Evolutionary conservation across 2,329 filamentous ascomycete genomes (phyloP).

Genomic region (Nothomitra cinnamomea): DNA sequence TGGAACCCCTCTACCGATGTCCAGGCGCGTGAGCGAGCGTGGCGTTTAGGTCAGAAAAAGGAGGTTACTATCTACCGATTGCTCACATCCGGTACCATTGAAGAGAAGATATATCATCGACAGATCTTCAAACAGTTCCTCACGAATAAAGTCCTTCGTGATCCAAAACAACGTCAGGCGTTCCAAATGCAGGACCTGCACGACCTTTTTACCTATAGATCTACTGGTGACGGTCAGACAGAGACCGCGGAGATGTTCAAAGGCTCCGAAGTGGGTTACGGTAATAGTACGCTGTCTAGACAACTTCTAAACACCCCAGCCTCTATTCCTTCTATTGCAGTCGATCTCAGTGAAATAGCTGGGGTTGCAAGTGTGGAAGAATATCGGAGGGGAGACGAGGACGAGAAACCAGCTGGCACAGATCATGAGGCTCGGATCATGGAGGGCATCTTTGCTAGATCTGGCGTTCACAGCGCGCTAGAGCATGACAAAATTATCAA

Average conservation of each 20-base stretch:
- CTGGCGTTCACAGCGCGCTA: slow-evolving; percentile 75
- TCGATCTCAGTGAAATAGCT: slow-evolving; percentile 24
- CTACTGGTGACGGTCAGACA: slow-evolving; percentile 49
- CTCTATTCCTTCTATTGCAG: background rate
- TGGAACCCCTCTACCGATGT: slow-evolving; percentile 97
- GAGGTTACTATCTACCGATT: slow-evolving; percentile 92
- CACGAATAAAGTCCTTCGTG: slow-evolving; percentile 87
- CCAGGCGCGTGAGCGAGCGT: slow-evolving; percentile 87
- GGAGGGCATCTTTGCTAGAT: slow-evolving; percentile 73
- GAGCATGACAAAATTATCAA: slow-evolving; percentile 87
- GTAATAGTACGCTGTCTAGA: background rate
- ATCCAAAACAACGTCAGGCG: slow-evolving; percentile 81
- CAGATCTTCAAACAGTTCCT: slow-evolving; percentile 98
- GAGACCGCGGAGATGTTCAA: slow-evolving; percentile 79
- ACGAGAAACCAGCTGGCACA: slow-evolving; percentile 21
- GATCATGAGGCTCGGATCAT: slow-evolving; percentile 56
- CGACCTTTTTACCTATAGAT: slow-evolving; percentile 71
- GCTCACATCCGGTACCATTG: slow-evolving; percentile 96
- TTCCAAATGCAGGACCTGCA: slow-evolving; percentile 84
- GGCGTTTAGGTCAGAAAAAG: slow-evolving; percentile 86
- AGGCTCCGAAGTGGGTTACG: slow-evolving; percentile 61
- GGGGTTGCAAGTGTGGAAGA: slow-evolving; percentile 49
- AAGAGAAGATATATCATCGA: slow-evolving; percentile 97
- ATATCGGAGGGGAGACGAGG: slow-evolving; percentile 34
- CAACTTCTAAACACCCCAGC: background rate